Conservation (phyloP, 108 stramenopile species). For the Nitzschia sp. region DNA sequence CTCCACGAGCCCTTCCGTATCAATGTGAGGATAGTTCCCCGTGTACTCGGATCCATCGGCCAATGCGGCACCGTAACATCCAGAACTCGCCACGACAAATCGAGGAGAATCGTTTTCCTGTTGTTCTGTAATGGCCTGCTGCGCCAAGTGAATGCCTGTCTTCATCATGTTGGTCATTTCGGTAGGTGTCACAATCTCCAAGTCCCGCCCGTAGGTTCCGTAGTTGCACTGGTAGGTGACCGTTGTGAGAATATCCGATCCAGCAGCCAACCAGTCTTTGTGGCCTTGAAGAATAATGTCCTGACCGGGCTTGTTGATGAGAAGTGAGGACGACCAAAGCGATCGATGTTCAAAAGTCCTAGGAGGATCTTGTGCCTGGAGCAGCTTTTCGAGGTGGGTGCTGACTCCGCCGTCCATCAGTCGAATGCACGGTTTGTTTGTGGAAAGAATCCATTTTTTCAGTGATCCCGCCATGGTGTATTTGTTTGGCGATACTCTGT, state of each 20-base stretch:
- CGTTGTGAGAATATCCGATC: constrained; percentile 53
- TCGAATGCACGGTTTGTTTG: constrained; percentile 25
- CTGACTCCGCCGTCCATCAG: constrained; percentile 66
- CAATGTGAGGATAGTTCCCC: constrained; percentile 39
- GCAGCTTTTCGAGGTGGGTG: constrained; percentile 47
- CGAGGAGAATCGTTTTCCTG: neutral
- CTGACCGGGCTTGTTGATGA: constrained; percentile 37
- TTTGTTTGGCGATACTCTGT: too few relatives aligned
- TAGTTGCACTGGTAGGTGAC: constrained; percentile 73
- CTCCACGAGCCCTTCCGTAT: constrained; percentile 18
- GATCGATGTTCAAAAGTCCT: constrained; percentile 38
- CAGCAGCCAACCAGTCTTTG: constrained; percentile 49
- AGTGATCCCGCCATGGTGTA: neutral
- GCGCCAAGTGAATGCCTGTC: constrained; percentile 42
- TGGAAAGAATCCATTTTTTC: constrained; percentile 5
- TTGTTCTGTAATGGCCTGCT: constrained; percentile 22
- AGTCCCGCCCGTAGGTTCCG: constrained; percentile 8
- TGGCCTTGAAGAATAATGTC: constrained; percentile 48
- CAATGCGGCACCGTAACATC: constrained; percentile 60
- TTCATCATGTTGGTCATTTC: constrained; percentile 40
- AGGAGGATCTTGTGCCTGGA: constrained; percentile 1
- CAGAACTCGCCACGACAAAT: constrained; percentile 53
- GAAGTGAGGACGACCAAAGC: constrained; percentile 61
- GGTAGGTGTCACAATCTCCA: constrained; percentile 4
- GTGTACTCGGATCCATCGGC: constrained; percentile 70